These are phyloP conservation scores for Exophiala sideris DNA, from an alignment of 2,329 filamentous ascomycete genomes.

Conservation along the genomic window DNA sequence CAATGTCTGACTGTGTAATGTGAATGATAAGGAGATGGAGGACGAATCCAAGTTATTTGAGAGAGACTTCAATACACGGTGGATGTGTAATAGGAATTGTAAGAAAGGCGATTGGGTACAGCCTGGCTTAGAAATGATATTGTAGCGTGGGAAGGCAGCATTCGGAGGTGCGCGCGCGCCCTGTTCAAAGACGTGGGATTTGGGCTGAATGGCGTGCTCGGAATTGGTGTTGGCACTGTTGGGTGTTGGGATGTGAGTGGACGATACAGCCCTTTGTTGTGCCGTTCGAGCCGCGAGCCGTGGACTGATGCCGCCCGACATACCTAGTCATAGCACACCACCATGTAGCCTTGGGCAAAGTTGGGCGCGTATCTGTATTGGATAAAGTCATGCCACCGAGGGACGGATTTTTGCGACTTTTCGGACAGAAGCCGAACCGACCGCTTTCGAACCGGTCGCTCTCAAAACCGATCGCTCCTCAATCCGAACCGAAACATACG, in stretches of 20 bases:
- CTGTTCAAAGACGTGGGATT: constrained; percentile 3
- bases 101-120: constrained; percentile 8
- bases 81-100: constrained; percentile 1
- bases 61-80: background rate
- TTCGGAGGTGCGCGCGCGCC: background rate
- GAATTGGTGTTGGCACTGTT: background rate
- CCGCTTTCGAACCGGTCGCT: background rate
- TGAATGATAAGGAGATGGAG: background rate
- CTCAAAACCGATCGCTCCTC: background rate
- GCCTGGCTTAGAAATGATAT: background rate
- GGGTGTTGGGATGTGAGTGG: too few species aligned
- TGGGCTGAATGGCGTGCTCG: constrained; percentile 7
- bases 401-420: background rate
- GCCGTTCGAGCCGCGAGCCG: too few species aligned
- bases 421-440: background rate
- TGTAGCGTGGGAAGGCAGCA: background rate
- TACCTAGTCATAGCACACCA: too few species aligned
- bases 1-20: background rate
- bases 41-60: constrained; percentile 5
- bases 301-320: too few species aligned
- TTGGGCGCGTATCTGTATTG: too few species aligned
- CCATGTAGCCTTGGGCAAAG: too few species aligned
- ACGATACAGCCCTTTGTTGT: too few species aligned
- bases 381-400: too few species aligned
- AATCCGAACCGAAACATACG: background rate